These are phyloP conservation scores for Sugiyamaella neomexicana DNA, from an alignment of 1,139 yeast genomes.

Conservation along the genomic window DNA sequence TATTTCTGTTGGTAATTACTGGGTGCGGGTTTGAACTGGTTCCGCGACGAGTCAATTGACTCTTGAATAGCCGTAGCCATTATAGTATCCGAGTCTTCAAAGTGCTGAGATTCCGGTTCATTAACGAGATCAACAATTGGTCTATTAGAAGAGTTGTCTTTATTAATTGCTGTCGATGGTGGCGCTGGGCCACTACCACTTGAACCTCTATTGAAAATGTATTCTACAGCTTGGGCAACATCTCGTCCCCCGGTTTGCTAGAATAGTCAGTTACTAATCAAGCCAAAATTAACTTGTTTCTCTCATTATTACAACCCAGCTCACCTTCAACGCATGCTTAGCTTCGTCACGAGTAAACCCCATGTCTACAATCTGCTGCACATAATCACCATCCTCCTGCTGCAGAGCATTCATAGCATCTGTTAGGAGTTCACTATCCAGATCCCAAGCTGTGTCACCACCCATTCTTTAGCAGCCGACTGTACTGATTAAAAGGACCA, in stretches of 20 bases:
- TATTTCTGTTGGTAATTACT: conserved; percentile 22
- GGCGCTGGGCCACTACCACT: background rate
- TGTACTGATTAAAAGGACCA: too few relatives aligned
- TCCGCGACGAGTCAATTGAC: conserved; percentile 18
- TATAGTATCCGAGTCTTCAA: conserved; percentile 14
- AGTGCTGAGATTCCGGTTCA: conserved; percentile 9
- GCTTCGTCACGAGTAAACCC: conserved; percentile 53
- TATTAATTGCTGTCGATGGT: background rate
- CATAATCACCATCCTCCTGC: conserved; percentile 21
- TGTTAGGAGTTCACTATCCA: conserved; percentile 6
- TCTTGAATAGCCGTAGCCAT: conserved; percentile 24
- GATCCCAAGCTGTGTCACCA: background rate
- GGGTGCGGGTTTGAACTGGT: conserved; percentile 17
- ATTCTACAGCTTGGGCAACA: conserved; percentile 56
- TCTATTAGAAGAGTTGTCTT: background rate
- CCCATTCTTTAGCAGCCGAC: background rate
- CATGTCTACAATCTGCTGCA: conserved; percentile 56
- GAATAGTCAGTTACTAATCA: conserved; percentile 22
- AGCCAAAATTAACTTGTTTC: too few relatives aligned
- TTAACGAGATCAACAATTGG: background rate
- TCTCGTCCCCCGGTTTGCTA: conserved; percentile 42
- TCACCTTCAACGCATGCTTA: conserved; percentile 36
- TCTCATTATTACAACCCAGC: background rate
- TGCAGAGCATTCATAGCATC: conserved; percentile 13
- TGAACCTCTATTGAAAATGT: conserved; percentile 45